Conservation (phyloP, 805 yeast species). For the Saturnispora serradocipensis region DNA sequence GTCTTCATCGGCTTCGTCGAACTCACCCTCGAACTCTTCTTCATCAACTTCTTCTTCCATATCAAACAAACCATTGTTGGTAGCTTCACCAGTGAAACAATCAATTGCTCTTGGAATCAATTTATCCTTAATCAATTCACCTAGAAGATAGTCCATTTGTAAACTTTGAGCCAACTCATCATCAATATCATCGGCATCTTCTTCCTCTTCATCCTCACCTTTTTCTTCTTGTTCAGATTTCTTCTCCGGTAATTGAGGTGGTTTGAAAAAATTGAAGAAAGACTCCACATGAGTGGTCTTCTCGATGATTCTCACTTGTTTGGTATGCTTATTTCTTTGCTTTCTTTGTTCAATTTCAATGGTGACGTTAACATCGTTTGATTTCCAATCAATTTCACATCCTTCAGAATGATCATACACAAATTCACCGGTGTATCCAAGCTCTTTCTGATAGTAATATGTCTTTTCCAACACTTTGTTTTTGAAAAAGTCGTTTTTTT, state of each 20-base stretch:
- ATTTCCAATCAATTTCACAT: slow-evolving; percentile 71
- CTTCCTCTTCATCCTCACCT: slow-evolving; percentile 34
- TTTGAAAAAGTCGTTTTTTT: slow-evolving; percentile 63
- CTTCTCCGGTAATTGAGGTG: slow-evolving; percentile 64
- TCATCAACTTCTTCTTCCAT: slow-evolving; percentile 48
- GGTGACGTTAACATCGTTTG: slow-evolving; percentile 75
- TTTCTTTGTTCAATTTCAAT: slow-evolving; percentile 85
- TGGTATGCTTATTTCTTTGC: slow-evolving; percentile 94
- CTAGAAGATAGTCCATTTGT: slow-evolving; percentile 89
- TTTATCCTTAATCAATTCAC: slow-evolving; percentile 93
- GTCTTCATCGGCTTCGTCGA: slow-evolving; percentile 53
- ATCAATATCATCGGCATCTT: slow-evolving; percentile 53
- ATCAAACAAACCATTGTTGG: slow-evolving; percentile 53
- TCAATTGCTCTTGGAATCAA: slow-evolving; percentile 93
- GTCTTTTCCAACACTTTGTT: slow-evolving; percentile 71
- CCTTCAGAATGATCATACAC: slow-evolving; percentile 97
- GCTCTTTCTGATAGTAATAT: slow-evolving; percentile 87
- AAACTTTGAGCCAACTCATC: slow-evolving; percentile 74
- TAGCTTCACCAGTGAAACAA: slow-evolving; percentile 97
- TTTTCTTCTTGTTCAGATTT: slow-evolving; percentile 36
- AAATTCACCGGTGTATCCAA: slow-evolving; percentile 92
- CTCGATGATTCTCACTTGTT: slow-evolving; percentile 92
- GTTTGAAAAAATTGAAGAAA: slow-evolving; percentile 91
- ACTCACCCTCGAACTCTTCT: slow-evolving; percentile 50
- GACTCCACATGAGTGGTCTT: slow-evolving; percentile 91